phyloP scores from a whole-genome alignment of 1,284 basidiomycete species.

The Boletellus dicymbophilus region DNA sequence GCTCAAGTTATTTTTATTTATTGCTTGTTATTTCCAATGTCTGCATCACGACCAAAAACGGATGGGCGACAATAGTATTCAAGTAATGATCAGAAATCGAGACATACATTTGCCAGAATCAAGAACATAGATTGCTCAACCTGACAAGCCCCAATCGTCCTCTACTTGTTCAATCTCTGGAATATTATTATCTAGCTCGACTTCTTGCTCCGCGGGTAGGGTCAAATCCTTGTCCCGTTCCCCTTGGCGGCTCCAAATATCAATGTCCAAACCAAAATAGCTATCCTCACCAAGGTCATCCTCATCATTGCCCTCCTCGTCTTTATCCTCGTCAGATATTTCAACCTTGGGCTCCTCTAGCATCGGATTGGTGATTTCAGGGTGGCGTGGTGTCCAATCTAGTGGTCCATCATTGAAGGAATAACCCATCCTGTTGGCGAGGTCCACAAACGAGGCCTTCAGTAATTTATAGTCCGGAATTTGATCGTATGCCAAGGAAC shows the following conservation, averaged over 20 bases:
- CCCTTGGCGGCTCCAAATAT: background rate
- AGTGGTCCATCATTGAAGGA: background rate
- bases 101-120: too few relatives aligned
- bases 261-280: background rate
- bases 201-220: background rate
- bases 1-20: too few relatives aligned
- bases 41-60: too few relatives aligned
- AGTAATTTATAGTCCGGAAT: background rate
- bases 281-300: background rate
- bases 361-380: background rate
- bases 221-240: background rate
- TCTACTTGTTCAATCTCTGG: background rate
- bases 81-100: too few relatives aligned
- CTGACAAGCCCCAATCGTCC: too few relatives aligned
- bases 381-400: conserved; percentile 1
- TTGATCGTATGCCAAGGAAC: background rate
- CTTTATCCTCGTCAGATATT: background rate
- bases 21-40: too few relatives aligned
- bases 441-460: background rate
- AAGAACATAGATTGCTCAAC: too few relatives aligned
- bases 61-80: too few relatives aligned
- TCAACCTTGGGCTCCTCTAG: background rate
- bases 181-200: background rate
- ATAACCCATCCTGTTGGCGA: background rate
- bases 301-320: background rate